Evolutionary conservation across 169 alveolate genomes (phyloP).

Genomic region (Cryptosporidium viatorum): DNA sequence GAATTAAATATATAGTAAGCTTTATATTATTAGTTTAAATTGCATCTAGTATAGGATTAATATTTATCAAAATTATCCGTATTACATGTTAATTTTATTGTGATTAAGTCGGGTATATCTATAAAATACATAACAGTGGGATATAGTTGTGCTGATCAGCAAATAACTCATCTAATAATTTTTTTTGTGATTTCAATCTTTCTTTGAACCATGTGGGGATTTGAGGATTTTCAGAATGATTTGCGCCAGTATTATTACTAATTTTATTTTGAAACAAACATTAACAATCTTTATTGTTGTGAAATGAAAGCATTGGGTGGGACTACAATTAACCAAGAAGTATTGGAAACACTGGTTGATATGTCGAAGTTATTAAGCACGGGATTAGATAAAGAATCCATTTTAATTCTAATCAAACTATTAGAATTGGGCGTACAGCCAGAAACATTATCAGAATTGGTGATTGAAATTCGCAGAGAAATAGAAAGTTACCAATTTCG

Average conservation of each 20-base stretch:
- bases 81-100: neutral
- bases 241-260: neutral
- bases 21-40: neutral
- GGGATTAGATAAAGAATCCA: conserved; percentile 57
- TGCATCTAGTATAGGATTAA: no score
- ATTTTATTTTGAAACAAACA: neutral
- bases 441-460: conserved; percentile 52
- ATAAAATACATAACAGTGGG: neutral
- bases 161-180: no score
- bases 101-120: no score
- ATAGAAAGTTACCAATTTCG: neutral
- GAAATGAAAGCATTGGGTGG: neutral
- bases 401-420: conserved; percentile 27
- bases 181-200: no score
- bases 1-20: neutral
- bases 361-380: conserved; percentile 18
- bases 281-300: neutral
- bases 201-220: neutral
- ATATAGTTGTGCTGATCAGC: neutral
- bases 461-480: conserved; percentile 45
- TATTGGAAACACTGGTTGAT: conserved; percentile 40
- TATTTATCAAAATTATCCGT: no score
- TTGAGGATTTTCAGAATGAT: neutral
- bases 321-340: neutral
- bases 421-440: conserved; percentile 57